Base-by-base conservation (phyloP, 495 filamentous ascomycete genomes). In the Tuber umbilicatum region DNA sequence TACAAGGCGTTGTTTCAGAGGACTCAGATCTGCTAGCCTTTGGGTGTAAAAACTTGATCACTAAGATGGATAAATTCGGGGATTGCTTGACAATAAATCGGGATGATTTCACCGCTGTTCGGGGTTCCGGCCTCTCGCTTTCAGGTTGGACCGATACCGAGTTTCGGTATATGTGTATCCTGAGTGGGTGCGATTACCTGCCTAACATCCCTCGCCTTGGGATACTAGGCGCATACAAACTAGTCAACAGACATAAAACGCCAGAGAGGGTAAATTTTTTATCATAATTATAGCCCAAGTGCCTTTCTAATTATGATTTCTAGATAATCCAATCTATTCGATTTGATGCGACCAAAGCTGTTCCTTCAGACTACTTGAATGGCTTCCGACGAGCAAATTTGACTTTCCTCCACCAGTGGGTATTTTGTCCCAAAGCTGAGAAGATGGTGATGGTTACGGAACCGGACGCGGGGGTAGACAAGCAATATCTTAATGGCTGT, bases 121-220 rank as follows among this genome's bases (percentile, higher is more conserved):
- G 71, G 1, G 96, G 93, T 75, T 90, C 91, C 68, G 94, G 97
- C 74, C 88, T 98, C 60, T 96, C 90, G 70, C 84, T 99, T 27
- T 90, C 92, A 19, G 94, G 94, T 21, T 99, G 95, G 94, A 91
- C 92, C 4, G 93, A 97, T 83, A 86, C 85, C 10, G 92, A 97
- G 73, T 99, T 99, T 79, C 87, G 96, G 69, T 90, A 87, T 35
- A 99, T 99, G 96, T 93, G 94, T 70, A 98, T 99, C 72, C 82
- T 99, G 35, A 97, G 93, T 82, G 96, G 96, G n/a, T 99, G 96
- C 83, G 96, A 99, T 82, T 99, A 99, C 83, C 87, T 98, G 70
- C 86, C 90, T 9, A 91, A 89, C 78, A 92, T 98, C 75, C 89
- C 87, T 60, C 91, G 90, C 69, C 89, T 99, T 87, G 96, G 96